Evolutionary conservation across 2,329 filamentous ascomycete species (phyloP).

Genomic region (Alternaria sp.): DNA sequence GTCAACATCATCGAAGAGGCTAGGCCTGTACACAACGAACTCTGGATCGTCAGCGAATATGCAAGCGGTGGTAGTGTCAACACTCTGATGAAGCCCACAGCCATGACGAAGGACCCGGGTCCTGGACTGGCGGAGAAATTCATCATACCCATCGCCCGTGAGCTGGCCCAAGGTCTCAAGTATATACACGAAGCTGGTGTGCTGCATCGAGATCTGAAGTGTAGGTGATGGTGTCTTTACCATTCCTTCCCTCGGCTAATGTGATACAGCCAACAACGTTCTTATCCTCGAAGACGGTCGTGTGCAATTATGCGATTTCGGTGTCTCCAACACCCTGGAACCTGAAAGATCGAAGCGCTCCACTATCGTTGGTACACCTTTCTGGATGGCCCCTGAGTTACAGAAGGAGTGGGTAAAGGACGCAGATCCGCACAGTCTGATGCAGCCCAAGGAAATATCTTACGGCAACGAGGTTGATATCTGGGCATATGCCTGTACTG

Average conservation of each 20-base stretch:
- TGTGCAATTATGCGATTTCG: conserved; percentile 86
- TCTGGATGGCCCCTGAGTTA: conserved; percentile 88
- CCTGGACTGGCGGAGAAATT: conserved; percentile 65
- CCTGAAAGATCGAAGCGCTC: conserved; percentile 78
- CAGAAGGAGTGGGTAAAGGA: conserved; percentile 60
- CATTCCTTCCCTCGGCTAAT: neutral
- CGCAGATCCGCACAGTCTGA: conserved; percentile 64
- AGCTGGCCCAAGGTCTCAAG: conserved; percentile 68
- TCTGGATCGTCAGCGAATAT: conserved; percentile 91
- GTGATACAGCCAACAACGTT: conserved; percentile 71
- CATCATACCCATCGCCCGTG: conserved; percentile 70
- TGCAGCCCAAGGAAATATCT: conserved; percentile 60
- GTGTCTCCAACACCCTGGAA: conserved; percentile 81
- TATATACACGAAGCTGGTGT: conserved; percentile 72
- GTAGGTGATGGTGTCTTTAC: conserved; percentile 41
- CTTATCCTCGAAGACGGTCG: conserved; percentile 78
- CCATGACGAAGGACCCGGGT: conserved; percentile 33
- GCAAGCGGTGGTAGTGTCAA: conserved; percentile 84
- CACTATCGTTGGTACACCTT: conserved; percentile 82
- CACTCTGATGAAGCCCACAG: conserved; percentile 65
- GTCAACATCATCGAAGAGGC: conserved; percentile 85
- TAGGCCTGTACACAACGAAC: conserved; percentile 77
- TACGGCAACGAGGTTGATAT: conserved; percentile 71
- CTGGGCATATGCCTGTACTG: conserved; percentile 84
- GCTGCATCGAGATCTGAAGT: conserved; percentile 72